Evolutionary conservation across 2,329 filamentous ascomycete species (phyloP).

Genomic region (Arthrocladium fulminans): DNA sequence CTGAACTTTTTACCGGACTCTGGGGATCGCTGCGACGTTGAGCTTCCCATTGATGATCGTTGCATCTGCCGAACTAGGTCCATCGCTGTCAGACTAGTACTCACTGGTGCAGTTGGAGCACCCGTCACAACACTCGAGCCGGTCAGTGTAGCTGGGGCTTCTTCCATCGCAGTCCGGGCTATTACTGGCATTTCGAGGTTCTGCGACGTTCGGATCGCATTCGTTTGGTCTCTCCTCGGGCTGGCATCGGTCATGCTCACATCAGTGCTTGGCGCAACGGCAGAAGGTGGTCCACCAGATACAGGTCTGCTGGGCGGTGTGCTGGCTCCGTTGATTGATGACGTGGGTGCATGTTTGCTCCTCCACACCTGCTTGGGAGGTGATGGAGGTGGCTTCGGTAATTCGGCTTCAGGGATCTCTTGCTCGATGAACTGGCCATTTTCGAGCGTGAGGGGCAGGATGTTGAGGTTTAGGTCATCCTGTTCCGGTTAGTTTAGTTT

Average conservation of each 20-base stretch:
- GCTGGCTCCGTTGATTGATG: conserved; percentile 3
- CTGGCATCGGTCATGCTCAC: conserved; percentile 15
- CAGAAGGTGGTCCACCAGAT: not conserved
- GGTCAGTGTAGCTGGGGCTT: conserved; percentile 35
- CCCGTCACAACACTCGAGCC: conserved; percentile 3
- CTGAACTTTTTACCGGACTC: conserved; percentile 6
- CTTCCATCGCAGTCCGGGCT: conserved; percentile 42
- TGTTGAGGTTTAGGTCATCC: conserved; percentile 2
- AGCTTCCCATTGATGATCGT: conserved; percentile 10
- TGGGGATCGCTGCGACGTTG: conserved; percentile 5
- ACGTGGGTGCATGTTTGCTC: not conserved
- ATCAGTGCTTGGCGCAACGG: conserved; percentile 6
- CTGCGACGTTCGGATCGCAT: not conserved
- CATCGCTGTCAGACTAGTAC: conserved; percentile 4
- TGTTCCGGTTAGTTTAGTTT: not conserved
- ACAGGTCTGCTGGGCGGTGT: not conserved
- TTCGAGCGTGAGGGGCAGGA: conserved; percentile 1
- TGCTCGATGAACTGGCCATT: conserved; percentile 4
- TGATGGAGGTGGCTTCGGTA: conserved; percentile 1
- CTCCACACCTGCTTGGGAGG: conserved; percentile 7
- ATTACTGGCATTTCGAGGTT: conserved; percentile 16
- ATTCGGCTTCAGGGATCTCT: conserved; percentile 1
- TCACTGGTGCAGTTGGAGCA: not conserved
- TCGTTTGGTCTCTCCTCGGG: conserved; percentile 1
- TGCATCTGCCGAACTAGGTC: conserved; percentile 18